phyloP scores from a whole-genome alignment of 805 yeast species.

The Candida pini region DNA sequence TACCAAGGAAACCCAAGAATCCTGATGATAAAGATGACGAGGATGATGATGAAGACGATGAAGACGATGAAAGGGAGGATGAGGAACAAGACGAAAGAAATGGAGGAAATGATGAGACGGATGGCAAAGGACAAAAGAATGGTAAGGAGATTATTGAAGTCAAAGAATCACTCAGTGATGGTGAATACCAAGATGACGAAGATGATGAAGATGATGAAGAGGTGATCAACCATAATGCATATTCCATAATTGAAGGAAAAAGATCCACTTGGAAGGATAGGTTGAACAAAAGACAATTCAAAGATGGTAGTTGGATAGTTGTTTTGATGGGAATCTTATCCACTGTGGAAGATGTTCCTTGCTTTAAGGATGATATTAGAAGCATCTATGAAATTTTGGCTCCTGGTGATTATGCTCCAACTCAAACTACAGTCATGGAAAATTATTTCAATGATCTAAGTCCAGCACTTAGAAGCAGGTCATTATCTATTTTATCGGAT shows the following conservation, averaged over 20 bases:
- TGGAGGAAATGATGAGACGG: conserved; percentile 13
- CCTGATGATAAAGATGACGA: conserved; percentile 18
- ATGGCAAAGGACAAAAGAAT: conserved; percentile 2
- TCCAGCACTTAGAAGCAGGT: conserved; percentile 47
- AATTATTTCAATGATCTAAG: conserved; percentile 54
- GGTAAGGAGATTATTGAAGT: conserved; percentile 17
- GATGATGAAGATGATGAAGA: conserved; percentile 24
- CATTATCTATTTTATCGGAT: conserved; percentile 58
- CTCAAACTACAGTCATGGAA: conserved; percentile 41
- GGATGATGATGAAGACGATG: conserved; percentile 21
- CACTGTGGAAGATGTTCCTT: conserved; percentile 50
- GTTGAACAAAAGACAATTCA: conserved; percentile 65
- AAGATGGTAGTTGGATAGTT: conserved; percentile 83
- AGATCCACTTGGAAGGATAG: conserved; percentile 74
- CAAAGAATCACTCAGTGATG: conserved; percentile 20
- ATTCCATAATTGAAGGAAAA: conserved; percentile 46
- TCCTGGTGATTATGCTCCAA: conserved; percentile 47
- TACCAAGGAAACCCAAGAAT: conserved; percentile 24
- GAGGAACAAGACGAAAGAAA: conserved; percentile 16
- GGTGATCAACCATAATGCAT: conserved; percentile 38
- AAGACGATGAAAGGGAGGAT: conserved; percentile 6
- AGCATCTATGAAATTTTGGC: conserved; percentile 50
- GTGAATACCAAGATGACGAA: conserved; percentile 21
- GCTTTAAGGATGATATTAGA: conserved; percentile 43
- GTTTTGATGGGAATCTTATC: conserved; percentile 69